Evolutionary conservation across 805 yeast species (phyloP), one percentile per base, ranked within the genome.

Genomic region (Candida morakotiae): DNA sequence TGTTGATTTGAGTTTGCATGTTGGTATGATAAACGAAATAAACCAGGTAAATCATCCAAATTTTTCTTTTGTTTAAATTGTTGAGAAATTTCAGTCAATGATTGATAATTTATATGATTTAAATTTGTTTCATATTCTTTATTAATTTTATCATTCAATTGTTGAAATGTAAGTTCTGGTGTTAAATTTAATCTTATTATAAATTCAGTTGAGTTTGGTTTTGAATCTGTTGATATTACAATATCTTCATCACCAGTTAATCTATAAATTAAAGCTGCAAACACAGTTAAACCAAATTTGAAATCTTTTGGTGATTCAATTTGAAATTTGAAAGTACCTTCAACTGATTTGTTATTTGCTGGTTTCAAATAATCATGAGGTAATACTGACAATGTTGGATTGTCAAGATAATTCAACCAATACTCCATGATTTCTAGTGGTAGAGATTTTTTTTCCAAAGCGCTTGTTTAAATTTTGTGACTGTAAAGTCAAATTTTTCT

Each of bases 191-290:
- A 64, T 51, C 96, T 72, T 19, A 87, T 55, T 13, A 86, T 79
- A 46, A 80, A 75, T 19, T 77, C 77, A 5, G 59, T 58, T 2
- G 61, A 48, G 7, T 38, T 26, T 9, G 50, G 39, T 11, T 44
- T 42, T 10, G 46, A 43, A 47, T 82, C 79, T 0, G 88, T 79
- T n/a, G 89, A 88, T 43, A 91, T 64, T n/a, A 83, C 81, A 35
- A 93, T 81, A 51, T 91, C 97, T 47, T 91, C 97, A 56, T 91
- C 98, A 17, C 97, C 98, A 2, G 96, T 83, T 32, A 87, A 67
- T 53, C 98, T 72, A 60, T 75, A 82, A 26, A 87, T 71, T 40
- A 91, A 69, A 1, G 83, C 77, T 17, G 83, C 77, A 62, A 81
- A 85, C 1, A 75, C 75, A 13, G 95, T 67, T 43, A 87, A 67